Conservation (phyloP, 257 asterid genomes). For the Primulina tabacum region DNA sequence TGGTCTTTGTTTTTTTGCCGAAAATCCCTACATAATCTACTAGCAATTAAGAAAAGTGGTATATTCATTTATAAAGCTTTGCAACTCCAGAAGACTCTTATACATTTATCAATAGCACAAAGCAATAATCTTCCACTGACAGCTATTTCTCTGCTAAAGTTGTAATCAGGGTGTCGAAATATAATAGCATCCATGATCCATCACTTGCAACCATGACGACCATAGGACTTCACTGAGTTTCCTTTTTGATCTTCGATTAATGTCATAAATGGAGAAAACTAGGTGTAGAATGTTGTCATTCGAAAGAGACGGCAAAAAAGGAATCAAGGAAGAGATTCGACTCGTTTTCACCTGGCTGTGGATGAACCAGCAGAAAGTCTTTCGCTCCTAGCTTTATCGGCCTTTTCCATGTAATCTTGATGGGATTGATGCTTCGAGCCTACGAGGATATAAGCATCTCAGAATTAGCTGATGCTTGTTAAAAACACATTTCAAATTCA, state of each 20-base stretch:
- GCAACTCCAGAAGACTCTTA: background rate
- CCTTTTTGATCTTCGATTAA: background rate
- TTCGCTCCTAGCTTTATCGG: constrained; percentile 69
- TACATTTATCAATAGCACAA: background rate
- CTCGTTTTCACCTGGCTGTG: constrained; percentile 29
- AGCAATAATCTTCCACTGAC: background rate
- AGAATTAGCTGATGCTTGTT: background rate
- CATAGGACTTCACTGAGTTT: background rate
- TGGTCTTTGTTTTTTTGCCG: no score
- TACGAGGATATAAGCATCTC: constrained; percentile 15
- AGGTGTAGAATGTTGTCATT: background rate
- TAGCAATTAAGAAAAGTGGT: no score
- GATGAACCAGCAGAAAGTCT: constrained; percentile 64
- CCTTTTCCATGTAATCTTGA: constrained; percentile 85
- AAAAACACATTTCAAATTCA: background rate
- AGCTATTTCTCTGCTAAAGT: background rate
- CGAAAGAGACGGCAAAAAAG: constrained; percentile 7
- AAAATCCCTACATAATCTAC: no score
- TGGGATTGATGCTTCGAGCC: constrained; percentile 82
- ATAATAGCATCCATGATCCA: no score
- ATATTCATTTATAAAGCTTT: background rate
- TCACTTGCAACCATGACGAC: constrained; percentile 6
- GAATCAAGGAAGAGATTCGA: background rate
- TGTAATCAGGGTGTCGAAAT: background rate
- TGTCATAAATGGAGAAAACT: background rate